A percentile compares a stretch with the other conserved stretches of the same genome.
These are phyloP conservation scores for Luffa aegyptiaca DNA, from an alignment of 306 rosid species.

Conservation along the genomic window DNA sequence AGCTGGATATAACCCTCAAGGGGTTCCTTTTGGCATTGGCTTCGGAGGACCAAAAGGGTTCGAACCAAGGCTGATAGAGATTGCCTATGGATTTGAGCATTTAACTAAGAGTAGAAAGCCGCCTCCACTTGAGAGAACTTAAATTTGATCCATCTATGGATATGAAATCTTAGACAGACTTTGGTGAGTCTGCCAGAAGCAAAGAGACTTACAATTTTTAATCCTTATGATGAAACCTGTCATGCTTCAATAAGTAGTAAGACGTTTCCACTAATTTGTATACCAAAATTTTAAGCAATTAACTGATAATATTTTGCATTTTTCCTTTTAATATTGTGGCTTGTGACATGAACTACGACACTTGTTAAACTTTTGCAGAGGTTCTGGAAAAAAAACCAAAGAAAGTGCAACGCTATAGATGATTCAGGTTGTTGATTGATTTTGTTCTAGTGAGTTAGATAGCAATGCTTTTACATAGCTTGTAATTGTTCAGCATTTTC, in stretches of 20 bases:
- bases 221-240: background rate
- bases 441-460: background rate
- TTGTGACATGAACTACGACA: background rate
- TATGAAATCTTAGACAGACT: background rate
- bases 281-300: background rate
- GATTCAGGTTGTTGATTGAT: too few relatives aligned
- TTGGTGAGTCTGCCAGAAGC: background rate
- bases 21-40: slow-evolving; percentile 18
- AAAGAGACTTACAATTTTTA: background rate
- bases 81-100: slow-evolving; percentile 32
- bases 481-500: background rate
- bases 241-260: background rate
- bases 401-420: background rate
- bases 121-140: background rate
- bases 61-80: slow-evolving; percentile 22
- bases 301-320: background rate
- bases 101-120: slow-evolving; percentile 26
- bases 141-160: background rate
- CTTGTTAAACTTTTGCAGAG: background rate
- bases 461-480: background rate
- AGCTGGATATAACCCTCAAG: slow-evolving; percentile 13
- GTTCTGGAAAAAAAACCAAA: background rate
- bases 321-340: background rate
- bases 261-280: background rate
- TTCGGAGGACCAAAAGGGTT: slow-evolving; percentile 28